Evolutionary conservation across 108 stramenopile genomes (phyloP).

Genomic region (Asterionellopsis glacialis): DNA sequence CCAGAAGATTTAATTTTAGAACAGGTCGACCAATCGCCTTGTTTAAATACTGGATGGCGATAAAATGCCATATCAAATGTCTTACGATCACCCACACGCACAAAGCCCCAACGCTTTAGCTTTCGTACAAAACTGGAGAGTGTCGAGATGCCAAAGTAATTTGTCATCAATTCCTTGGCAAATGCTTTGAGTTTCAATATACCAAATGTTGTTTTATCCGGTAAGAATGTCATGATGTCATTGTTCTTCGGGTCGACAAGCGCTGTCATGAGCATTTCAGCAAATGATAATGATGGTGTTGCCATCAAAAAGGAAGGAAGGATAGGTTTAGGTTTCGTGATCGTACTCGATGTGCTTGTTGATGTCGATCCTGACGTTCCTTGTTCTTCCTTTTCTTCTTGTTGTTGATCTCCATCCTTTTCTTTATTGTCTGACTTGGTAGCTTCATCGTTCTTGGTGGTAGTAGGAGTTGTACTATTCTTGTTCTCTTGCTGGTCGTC

Average conservation of each 20-base stretch:
- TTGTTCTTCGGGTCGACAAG: conserved; percentile 16
- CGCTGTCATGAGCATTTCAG: conserved; percentile 29
- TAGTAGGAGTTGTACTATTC: no score
- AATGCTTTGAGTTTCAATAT: conserved; percentile 39
- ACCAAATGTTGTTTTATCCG: conserved; percentile 42
- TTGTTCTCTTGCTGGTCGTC: no score
- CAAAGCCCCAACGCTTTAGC: conserved; percentile 45
- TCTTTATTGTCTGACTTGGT: no score
- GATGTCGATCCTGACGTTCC: no score
- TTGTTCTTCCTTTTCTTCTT: no score
- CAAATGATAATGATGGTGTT: conserved; percentile 14
- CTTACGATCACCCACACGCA: conserved; percentile 16
- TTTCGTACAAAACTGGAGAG: conserved; percentile 49
- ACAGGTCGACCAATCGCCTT: conserved; percentile 45
- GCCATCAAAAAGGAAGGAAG: no score
- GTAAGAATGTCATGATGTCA: conserved; percentile 33
- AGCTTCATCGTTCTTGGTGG: no score
- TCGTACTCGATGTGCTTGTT: no score
- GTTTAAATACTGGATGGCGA: conserved; percentile 53
- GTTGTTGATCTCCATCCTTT: no score
- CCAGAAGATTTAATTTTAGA: conserved; percentile 22
- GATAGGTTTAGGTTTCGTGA: no score
- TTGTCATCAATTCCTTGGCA: conserved; percentile 36
- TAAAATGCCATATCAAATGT: conserved; percentile 49
- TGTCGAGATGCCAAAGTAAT: conserved; percentile 35